Evolutionary conservation across 2,329 filamentous ascomycete genomes (phyloP).

Genomic region (Coniella lustricola): DNA sequence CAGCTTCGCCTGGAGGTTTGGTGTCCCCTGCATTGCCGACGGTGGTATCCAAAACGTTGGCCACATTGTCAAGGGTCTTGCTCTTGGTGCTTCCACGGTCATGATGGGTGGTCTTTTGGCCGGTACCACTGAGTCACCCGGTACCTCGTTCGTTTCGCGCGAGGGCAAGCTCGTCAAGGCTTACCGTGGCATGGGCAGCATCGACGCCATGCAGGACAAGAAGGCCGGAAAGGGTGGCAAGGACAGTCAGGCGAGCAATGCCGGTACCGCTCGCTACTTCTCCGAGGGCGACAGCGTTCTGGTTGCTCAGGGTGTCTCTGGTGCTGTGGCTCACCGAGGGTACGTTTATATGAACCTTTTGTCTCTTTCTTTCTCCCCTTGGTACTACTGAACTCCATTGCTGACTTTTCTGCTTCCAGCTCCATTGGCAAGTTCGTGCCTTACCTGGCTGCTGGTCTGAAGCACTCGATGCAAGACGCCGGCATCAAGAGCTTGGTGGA

Average conservation of each 20-base stretch:
- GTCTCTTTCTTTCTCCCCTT: not conserved
- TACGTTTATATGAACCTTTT: constrained; percentile 26
- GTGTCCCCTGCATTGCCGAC: constrained; percentile 95
- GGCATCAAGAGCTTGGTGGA: constrained; percentile 73
- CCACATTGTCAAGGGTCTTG: constrained; percentile 97
- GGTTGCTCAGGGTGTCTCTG: constrained; percentile 93
- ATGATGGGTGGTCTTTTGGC: constrained; percentile 99
- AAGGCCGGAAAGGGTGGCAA: constrained; percentile 73
- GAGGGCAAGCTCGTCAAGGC: constrained; percentile 99
- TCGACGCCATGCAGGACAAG: constrained; percentile 99
- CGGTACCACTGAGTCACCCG: constrained; percentile 94
- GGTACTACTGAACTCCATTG: no score
- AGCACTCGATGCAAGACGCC: constrained; percentile 96
- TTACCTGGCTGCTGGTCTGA: constrained; percentile 89
- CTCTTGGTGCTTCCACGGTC: constrained; percentile 87
- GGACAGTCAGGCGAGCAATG: constrained; percentile 75
- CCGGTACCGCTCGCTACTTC: constrained; percentile 96
- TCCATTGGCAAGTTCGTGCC: constrained; percentile 93
- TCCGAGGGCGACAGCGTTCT: constrained; percentile 92
- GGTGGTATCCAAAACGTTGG: constrained; percentile 97
- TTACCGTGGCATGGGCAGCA: constrained; percentile 97
- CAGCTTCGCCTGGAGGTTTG: constrained; percentile 83
- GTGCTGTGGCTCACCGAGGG: constrained; percentile 71
- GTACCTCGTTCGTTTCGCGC: constrained; percentile 90
- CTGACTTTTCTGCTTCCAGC: constrained; percentile 28